Evolutionary conservation across 345 rosid species (phyloP).

Genomic region (Citrus glauca): DNA sequence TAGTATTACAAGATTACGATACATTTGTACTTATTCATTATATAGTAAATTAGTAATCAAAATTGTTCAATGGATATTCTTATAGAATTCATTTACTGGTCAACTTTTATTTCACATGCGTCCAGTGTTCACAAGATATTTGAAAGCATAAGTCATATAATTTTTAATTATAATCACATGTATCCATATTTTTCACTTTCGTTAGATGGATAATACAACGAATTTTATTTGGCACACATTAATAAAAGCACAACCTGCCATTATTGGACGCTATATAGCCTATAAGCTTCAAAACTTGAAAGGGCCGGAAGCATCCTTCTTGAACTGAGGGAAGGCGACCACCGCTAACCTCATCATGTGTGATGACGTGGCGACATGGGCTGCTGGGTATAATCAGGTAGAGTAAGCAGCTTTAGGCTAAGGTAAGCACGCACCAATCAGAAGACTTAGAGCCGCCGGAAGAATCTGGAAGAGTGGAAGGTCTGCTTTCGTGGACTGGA

Average conservation of each 20-base stretch:
- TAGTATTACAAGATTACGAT: too few relatives aligned
- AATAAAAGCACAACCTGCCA: too few relatives aligned
- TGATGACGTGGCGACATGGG: conserved; percentile 1
- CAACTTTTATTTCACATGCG: neutral
- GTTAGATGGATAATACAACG: neutral
- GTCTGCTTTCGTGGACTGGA: neutral
- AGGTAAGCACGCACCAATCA: neutral
- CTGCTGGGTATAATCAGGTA: neutral
- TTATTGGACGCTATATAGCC: too few relatives aligned
- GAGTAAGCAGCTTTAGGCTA: neutral
- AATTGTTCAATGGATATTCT: too few relatives aligned
- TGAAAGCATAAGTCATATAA: neutral
- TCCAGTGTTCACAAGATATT: neutral
- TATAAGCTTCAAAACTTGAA: too few relatives aligned
- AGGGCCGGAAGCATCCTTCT: neutral
- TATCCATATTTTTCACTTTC: neutral
- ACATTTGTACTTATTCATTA: too few relatives aligned
- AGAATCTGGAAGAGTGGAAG: neutral
- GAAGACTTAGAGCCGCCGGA: neutral
- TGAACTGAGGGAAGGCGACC: too few relatives aligned
- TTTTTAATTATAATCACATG: neutral
- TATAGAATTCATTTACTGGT: too few relatives aligned
- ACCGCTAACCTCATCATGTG: neutral
- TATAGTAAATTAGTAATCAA: too few relatives aligned
- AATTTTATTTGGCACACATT: neutral